phyloP scores from a whole-genome alignment of 352 stramenopile species.

The Phytophthora chlamydospora region DNA sequence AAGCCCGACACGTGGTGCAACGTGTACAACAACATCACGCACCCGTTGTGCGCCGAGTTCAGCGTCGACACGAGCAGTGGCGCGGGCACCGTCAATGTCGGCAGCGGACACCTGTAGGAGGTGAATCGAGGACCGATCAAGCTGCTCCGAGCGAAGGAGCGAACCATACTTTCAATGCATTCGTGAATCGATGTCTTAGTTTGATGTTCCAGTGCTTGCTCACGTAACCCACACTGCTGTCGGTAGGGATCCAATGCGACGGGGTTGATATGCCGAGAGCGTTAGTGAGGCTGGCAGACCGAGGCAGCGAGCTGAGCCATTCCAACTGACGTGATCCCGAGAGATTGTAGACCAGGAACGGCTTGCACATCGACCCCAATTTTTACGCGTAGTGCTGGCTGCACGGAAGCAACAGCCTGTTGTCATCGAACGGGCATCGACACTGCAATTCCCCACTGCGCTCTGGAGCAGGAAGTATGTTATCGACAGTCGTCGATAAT shows the following conservation, averaged over 20 bases:
- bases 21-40: slow-evolving; percentile 40
- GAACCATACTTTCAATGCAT: slow-evolving; percentile 3
- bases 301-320: not conserved
- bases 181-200: not conserved
- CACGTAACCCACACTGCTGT: too few relatives aligned
- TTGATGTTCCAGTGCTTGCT: too few relatives aligned
- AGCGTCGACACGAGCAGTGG: slow-evolving; percentile 31
- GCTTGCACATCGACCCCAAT: not conserved
- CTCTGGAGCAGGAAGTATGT: too few relatives aligned
- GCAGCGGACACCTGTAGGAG: slow-evolving; percentile 3
- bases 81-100: slow-evolving; percentile 25
- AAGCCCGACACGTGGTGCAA: slow-evolving; percentile 64
- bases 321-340: slow-evolving; percentile 4
- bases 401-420: not conserved
- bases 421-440: slow-evolving; percentile 2
- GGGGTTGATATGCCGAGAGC: too few relatives aligned
- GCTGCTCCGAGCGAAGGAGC: slow-evolving; percentile 12
- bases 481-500: too few relatives aligned
- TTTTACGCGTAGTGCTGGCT: not conserved
- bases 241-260: too few relatives aligned
- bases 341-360: not conserved
- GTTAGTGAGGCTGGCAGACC: too few relatives aligned
- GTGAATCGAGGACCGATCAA: not conserved
- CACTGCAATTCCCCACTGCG: too few relatives aligned
- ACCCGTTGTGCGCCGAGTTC: slow-evolving; percentile 54